phyloP scores from a whole-genome alignment of 345 rosid genomes.

The Lenwebbia sp. region DNA sequence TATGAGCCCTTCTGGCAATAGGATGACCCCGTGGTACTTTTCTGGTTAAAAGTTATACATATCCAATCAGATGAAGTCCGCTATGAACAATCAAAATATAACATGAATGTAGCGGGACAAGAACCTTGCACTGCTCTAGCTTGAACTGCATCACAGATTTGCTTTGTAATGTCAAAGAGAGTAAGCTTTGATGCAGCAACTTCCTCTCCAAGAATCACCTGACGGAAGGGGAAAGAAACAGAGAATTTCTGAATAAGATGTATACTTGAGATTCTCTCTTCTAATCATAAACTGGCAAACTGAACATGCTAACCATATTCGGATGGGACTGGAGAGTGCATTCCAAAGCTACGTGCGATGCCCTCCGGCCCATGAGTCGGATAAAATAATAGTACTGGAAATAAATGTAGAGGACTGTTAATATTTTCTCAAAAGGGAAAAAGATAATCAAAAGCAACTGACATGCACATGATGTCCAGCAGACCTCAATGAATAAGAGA shows the following conservation, averaged over 20 bases:
- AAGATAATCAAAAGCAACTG: not conserved
- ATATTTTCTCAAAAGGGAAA: not conserved
- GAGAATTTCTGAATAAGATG: not conserved
- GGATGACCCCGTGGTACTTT: constrained; percentile 90
- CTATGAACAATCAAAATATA: not conserved
- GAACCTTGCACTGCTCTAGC: constrained; percentile 86
- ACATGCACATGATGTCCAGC: not conserved
- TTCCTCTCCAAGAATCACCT: constrained; percentile 97
- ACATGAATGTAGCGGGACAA: not conserved
- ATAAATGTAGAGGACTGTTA: not conserved
- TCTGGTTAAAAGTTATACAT: constrained; percentile 27
- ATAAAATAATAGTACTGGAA: constrained; percentile 93
- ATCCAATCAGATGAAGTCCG: not conserved
- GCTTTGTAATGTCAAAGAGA: constrained; percentile 76
- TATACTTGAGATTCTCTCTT: not conserved
- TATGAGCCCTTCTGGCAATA: constrained; percentile 95
- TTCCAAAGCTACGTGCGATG: constrained; percentile 94
- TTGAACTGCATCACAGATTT: constrained; percentile 96
- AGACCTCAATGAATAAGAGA: not conserved
- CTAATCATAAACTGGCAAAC: not conserved
- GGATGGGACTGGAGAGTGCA: constrained; percentile 99
- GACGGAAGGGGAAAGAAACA: not conserved
- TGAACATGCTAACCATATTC: constrained; percentile 57
- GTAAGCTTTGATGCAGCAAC: constrained; percentile 98
- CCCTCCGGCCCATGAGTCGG: constrained; percentile 96